These are phyloP conservation scores for Triticum monococcum DNA, from an alignment of 176 grass and related monocot genomes.

Conservation along the genomic window DNA sequence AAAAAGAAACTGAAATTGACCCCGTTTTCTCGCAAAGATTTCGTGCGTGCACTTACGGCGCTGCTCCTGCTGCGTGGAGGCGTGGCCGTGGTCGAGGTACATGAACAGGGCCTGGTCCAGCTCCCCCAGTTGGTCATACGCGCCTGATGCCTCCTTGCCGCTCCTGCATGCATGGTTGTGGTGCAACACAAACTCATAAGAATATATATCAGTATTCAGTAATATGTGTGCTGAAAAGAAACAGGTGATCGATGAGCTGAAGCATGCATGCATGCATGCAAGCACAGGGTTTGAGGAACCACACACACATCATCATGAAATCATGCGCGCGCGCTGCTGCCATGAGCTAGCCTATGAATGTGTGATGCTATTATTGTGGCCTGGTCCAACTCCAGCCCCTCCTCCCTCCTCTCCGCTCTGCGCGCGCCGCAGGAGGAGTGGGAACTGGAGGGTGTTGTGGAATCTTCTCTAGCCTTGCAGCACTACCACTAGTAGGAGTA, in stretches of 20 bases:
- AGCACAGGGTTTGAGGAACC: conserved; percentile 40
- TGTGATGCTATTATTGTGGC: conserved; percentile 35
- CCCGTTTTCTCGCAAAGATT: too few relatives aligned
- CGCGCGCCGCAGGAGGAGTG: conserved; percentile 19
- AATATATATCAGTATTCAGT: too few relatives aligned
- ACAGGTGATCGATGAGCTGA: not conserved
- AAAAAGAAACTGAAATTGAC: not conserved
- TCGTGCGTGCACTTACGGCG: conserved; percentile 40
- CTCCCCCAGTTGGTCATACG: conserved; percentile 76
- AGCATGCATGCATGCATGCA: not conserved
- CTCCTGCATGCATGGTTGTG: conserved; percentile 11
- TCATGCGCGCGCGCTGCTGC: conserved; percentile 26
- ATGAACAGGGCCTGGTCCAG: conserved; percentile 79
- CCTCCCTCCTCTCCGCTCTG: not conserved
- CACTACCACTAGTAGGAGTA: not conserved
- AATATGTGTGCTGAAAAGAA: not conserved
- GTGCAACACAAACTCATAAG: not conserved
- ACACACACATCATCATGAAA: conserved; percentile 38
- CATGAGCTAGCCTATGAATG: conserved; percentile 15
- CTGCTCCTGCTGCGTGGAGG: conserved; percentile 47
- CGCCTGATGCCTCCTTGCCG: conserved; percentile 53
- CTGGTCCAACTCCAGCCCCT: conserved; percentile 39
- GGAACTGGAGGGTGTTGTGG: conserved; percentile 55
- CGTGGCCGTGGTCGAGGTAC: conserved; percentile 72
- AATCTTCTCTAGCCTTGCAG: conserved; percentile 36